A percentile compares a stretch with the other conserved stretches of the same genome.
Evolutionary conservation across 257 asterid species (phyloP).

Genomic region (Leonotis leonurus): DNA sequence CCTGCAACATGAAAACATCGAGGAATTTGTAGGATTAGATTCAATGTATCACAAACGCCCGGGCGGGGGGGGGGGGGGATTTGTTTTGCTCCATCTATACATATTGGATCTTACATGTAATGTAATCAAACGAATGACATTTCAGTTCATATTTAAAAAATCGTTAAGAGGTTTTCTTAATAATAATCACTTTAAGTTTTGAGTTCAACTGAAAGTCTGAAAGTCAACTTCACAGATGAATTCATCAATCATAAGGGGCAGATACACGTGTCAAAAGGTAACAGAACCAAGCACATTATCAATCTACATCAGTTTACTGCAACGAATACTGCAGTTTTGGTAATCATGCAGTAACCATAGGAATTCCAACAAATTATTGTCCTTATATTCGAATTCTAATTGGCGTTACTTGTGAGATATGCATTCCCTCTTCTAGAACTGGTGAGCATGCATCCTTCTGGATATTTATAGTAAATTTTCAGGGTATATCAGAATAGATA

Average conservation of each 20-base stretch:
- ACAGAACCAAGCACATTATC: background rate
- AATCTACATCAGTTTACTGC: slow-evolving; percentile 4
- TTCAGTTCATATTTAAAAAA: background rate
- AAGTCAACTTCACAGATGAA: background rate
- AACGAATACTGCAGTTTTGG: background rate
- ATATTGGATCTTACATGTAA: background rate
- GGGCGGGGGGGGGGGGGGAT: too few relatives aligned
- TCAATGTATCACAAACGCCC: too few relatives aligned
- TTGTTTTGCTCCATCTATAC: background rate
- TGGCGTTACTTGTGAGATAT: background rate
- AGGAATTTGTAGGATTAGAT: background rate
- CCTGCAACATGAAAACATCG: slow-evolving; percentile 28
- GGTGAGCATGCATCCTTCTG: background rate
- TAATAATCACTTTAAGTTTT: background rate
- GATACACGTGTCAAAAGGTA: background rate
- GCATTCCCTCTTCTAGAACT: too few relatives aligned
- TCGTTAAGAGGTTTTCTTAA: background rate
- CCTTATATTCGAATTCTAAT: background rate
- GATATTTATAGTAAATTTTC: background rate
- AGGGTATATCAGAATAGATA: background rate
- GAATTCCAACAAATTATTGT: background rate
- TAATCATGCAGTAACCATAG: background rate
- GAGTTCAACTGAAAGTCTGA: background rate
- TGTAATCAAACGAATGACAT: background rate
- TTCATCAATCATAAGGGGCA: too few relatives aligned